Percentiles rank a stretch among this genome's conserved stretches.
phyloP scores from a whole-genome alignment of 2,329 filamentous ascomycete species.

The Colletotrichum tabaci region DNA sequence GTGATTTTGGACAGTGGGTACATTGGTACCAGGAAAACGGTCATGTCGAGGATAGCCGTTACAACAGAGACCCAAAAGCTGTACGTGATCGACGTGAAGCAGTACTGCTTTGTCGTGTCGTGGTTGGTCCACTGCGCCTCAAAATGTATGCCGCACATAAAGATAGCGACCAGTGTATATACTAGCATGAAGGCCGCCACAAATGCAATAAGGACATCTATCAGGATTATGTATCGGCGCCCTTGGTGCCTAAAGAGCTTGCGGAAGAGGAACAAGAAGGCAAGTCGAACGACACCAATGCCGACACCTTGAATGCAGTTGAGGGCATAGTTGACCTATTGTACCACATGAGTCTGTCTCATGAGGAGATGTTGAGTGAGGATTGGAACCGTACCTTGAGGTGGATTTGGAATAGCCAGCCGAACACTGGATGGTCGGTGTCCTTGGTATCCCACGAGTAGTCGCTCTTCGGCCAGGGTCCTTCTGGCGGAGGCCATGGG shows the following conservation, averaged over 20 bases:
- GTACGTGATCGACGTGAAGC: background rate
- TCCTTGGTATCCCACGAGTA: constrained; percentile 17
- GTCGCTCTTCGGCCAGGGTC: constrained; percentile 27
- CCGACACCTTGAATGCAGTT: constrained; percentile 21
- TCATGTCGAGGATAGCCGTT: background rate
- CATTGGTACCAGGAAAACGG: constrained; percentile 25
- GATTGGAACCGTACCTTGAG: background rate
- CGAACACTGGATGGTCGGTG: constrained; percentile 18
- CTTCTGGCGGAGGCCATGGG: constrained; percentile 20
- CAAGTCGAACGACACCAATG: constrained; percentile 22
- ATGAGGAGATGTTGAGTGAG: background rate
- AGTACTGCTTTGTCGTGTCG: background rate
- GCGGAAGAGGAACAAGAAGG: constrained; percentile 30
- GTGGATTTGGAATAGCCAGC: background rate
- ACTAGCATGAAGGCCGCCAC: constrained; percentile 18
- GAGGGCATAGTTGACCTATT: background rate
- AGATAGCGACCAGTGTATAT: constrained; percentile 1
- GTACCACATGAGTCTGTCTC: background rate
- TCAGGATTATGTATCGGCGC: constrained; percentile 4
- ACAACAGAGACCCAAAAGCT: constrained; percentile 1
- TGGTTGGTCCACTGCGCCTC: constrained; percentile 26
- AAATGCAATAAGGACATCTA: constrained; percentile 9
- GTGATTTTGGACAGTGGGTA: constrained; percentile 23
- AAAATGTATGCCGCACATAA: constrained; percentile 13
- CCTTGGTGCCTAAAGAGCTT: constrained; percentile 24